Percentiles rank a stretch among this genome's conserved stretches.
These are phyloP conservation scores for Leccinum huronense DNA, from an alignment of 1,284 basidiomycete genomes.

Conservation along the genomic window DNA sequence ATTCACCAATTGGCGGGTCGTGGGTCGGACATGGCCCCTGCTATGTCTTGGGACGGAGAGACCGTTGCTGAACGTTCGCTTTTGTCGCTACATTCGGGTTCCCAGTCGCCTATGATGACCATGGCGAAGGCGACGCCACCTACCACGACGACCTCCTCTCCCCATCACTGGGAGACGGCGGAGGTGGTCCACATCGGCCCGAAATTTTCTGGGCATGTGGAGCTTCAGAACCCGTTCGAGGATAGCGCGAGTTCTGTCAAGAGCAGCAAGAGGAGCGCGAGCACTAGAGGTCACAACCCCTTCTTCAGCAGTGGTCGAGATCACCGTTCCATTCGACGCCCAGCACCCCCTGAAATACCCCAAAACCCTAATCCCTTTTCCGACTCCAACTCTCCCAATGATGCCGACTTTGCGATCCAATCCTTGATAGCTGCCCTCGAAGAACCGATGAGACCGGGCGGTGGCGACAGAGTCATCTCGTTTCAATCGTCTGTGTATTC, in stretches of 20 bases:
- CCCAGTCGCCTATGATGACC: slow-evolving; percentile 52
- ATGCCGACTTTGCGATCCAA: slow-evolving; percentile 36
- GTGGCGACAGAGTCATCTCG: slow-evolving; percentile 46
- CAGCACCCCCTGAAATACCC: slow-evolving; percentile 31
- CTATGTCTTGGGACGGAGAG: slow-evolving; percentile 57
- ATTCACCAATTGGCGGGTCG: slow-evolving; percentile 45
- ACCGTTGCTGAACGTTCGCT: slow-evolving; percentile 50
- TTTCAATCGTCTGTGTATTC: slow-evolving; percentile 44
- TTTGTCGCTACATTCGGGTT: slow-evolving; percentile 45
- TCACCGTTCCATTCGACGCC: slow-evolving; percentile 24
- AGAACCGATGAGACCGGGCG: slow-evolving; percentile 42
- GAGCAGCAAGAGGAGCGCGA: slow-evolving; percentile 32
- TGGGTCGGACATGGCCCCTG: slow-evolving; percentile 26
- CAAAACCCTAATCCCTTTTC: slow-evolving; percentile 39
- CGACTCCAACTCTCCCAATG: slow-evolving; percentile 21
- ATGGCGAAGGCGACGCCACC: slow-evolving; percentile 61
- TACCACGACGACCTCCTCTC: slow-evolving; percentile 43
- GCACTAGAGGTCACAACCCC: slow-evolving; percentile 51
- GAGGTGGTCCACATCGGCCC: slow-evolving; percentile 50
- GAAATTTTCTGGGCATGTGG: slow-evolving; percentile 21
- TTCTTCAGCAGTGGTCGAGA: slow-evolving; percentile 55
- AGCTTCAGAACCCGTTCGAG: slow-evolving; percentile 43
- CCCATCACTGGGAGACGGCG: slow-evolving; percentile 69
- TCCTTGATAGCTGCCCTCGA: slow-evolving; percentile 65
- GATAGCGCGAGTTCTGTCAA: slow-evolving; percentile 32